Base-by-base conservation (phyloP, 1,284 basidiomycete species). In the Porodaedalea pini region DNA sequence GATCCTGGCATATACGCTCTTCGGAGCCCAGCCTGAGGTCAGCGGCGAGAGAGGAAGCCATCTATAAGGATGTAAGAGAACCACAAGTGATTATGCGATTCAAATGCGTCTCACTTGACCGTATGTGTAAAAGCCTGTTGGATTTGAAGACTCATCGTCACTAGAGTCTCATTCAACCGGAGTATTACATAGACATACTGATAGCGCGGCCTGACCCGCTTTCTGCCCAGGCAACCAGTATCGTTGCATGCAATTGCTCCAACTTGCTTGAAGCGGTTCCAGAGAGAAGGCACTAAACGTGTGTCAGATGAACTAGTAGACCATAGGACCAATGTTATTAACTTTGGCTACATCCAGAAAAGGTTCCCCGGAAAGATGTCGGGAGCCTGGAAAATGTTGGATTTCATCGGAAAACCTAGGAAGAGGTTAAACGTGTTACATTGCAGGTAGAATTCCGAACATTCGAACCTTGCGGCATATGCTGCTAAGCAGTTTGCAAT, bases 401-500 rank as follows among this genome's bases (percentile, higher is more conserved):
- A 53, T 45, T 7, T 39, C 13, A 19, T 58, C 56, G 23, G 50
- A 53, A 52, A 58, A 58, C 45, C 56, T 58, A 25, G 23, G 13
- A 6, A 44, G 17, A n/a, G n/a, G n/a, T n/a, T n/a, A n/a, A n/a
- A n/a, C n/a, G n/a, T n/a, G n/a, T n/a, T n/a, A n/a, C n/a, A n/a
- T n/a, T n/a, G n/a, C n/a, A n/a, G n/a, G n/a, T n/a, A n/a, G n/a
- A n/a, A n/a, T n/a, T n/a, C n/a, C n/a, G n/a, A n/a, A n/a, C n/a
- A n/a, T n/a, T n/a, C 43, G 23, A 15, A 58, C 56, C 56, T 58
- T 13, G 44, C 51, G 23, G 56, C 40, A 49, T 53, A 58, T 15
- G 56, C 56, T 10, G 56, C 27, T 2, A 58, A 17, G 41, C 40
- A 52, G 31, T 58, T 58, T n/a, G 56, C 56, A 6, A 58, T 25